Evolutionary conservation across 116 monocot genomes (phyloP).

Genomic region (Trichopus zeylanicus): DNA sequence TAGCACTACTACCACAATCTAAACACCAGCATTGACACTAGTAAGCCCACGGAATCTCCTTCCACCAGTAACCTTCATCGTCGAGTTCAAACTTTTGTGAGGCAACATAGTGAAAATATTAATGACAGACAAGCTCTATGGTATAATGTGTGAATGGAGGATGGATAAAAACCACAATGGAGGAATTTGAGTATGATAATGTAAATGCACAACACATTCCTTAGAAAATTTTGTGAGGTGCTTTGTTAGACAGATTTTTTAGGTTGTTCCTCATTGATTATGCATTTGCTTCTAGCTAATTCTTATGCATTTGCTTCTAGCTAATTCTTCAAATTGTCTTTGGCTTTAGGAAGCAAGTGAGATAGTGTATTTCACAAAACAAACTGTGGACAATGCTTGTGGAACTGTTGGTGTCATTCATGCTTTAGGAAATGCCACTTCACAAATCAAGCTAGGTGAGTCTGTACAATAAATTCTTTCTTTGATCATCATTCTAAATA

Average conservation of each 20-base stretch:
- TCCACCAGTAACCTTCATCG: too few relatives aligned
- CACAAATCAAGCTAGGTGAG: slow-evolving; percentile 69
- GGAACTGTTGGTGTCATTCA: slow-evolving; percentile 95
- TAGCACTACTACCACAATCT: too few relatives aligned
- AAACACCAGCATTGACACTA: too few relatives aligned
- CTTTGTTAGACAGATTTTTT: too few relatives aligned
- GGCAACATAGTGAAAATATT: background rate
- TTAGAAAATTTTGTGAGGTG: too few relatives aligned
- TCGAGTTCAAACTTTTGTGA: background rate
- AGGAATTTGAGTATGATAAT: background rate
- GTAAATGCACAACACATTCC: background rate
- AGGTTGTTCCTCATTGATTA: too few relatives aligned
- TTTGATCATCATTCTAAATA: background rate
- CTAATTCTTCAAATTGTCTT: background rate
- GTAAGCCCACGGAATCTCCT: too few relatives aligned
- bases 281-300: too few relatives aligned
- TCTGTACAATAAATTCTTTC: background rate
- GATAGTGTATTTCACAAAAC: slow-evolving; percentile 75
- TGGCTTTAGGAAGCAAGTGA: slow-evolving; percentile 46
- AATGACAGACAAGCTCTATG: background rate
- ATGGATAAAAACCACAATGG: background rate
- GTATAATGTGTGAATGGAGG: background rate
- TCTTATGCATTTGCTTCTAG: background rate
- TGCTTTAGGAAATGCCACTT: slow-evolving; percentile 81
- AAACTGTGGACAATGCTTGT: slow-evolving; percentile 96